Evolutionary conservation across 768 basidiomycete genomes (phyloP), one percentile per base, ranked within the genome.

Genomic region (Pleurotus cornucopiae): DNA sequence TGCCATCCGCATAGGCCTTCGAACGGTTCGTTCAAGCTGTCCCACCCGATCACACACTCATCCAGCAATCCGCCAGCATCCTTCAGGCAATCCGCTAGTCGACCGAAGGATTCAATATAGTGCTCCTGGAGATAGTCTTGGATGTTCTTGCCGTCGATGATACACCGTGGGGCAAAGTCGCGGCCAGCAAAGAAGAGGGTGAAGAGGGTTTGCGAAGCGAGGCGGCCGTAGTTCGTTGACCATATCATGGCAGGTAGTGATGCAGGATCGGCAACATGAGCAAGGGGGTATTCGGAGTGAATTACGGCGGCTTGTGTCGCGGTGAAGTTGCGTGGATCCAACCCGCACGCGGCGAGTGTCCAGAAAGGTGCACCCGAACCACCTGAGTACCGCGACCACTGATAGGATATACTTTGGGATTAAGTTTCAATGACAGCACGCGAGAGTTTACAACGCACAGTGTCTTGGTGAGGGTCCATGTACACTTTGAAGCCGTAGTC

Each of bases 331-430:
- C 83, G 78, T 0, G 95, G 92, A 63, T 98, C 78, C 59, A 98
- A 84, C 9, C 95, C 96, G 65, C 93, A 96, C 0, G 94, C 95
- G 5, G 79, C 75, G 6, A 97, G 78, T 0, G 92, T 94, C 95
- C 95, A 98, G 65, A 84, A 94, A 0, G 95, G 95, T 0, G 95
- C 95, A 11, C 95, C 95, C 3, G 92, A 94, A 6, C 96, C 96
- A 16, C 94, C 93, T 14, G 89, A 88, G 74, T 93, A 96, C 44
- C 96, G 90, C 1, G 94, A 96, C 89, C 94, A 98, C 90, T 96
- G 62, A 3, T 16, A 26, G 14, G n/a, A 49, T 11, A 34, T 7
- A 0, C 30, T 34, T 34, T 34, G 30, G 11, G 30, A 11, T 34
- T 46, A 21, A 44, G 9, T 40, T 39, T 45, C 25, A 59, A 37